Evolutionary conservation across 805 yeast species (phyloP), one percentile per base, ranked within the genome.

Genomic region (Metschnikowia gelsemii): DNA sequence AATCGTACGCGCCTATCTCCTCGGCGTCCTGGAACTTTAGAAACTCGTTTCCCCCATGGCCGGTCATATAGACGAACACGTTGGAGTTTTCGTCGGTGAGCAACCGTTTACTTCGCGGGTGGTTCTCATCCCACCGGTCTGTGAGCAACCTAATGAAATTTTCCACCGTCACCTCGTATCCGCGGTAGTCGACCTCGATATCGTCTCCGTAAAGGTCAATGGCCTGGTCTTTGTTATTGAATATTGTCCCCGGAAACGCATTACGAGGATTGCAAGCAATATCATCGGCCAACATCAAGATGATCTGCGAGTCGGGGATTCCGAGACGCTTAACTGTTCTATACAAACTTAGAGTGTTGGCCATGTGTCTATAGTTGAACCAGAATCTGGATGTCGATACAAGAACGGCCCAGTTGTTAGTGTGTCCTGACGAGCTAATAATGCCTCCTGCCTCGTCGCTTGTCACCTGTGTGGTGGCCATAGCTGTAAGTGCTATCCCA

Each of bases 331-430:
- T 93, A 27, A 93, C 98, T 0, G 98, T 93, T 52, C 99, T 76
- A 68, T 93, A 93, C 78, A 93, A 82, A 58, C 96, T 84, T 51
- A 93, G 70, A 22, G 86, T 96, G 63, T 93, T 93, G 27, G 99
- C 98, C 88, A 91, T 87, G 63, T 93, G 99, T 60, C 99, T 75
- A 60, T 93, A 93, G 63, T 93, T 93, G 74, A 93, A 93, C 99
- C 99, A 93, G 66, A 93, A 93, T 45, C 98, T 71, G 9, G 97
- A 89, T 1, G 99, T 91, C 2, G 96, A 88, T 27, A 93, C 96
- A 32, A 93, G 68, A 4, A 93, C 98, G 0, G 99, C 91, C 83
- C 82, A 78, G 58, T 78, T 79, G 56, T 78, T 79, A 23, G 82
- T 78, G 53, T 89, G 78, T 66, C 84, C 54, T 31, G 78, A 55